Evolutionary conservation across 768 basidiomycete species (phyloP).

Genomic region (Sistotremastrum suecicum): DNA sequence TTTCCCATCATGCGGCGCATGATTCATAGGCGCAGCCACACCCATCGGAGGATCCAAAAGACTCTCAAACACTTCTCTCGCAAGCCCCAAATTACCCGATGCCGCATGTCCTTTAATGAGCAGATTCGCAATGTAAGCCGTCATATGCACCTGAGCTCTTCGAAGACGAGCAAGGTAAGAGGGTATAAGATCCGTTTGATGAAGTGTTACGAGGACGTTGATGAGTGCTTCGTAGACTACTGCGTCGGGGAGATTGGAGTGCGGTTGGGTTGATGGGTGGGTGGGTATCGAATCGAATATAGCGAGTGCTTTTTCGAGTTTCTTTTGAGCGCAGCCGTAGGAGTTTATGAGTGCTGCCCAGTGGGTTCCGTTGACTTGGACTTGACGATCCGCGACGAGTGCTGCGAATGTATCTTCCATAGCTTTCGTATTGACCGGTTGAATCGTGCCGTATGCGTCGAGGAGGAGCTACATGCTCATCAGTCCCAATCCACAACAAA

Average conservation of each 20-base stretch:
- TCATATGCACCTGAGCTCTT: conserved; percentile 61
- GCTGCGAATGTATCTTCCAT: conserved; percentile 60
- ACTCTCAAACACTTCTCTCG: conserved; percentile 66
- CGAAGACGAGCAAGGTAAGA: conserved; percentile 50
- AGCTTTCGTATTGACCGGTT: conserved; percentile 58
- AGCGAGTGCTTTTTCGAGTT: conserved; percentile 61
- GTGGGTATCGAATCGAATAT: conserved; percentile 63
- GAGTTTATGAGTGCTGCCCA: conserved; percentile 85
- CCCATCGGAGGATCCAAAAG: conserved; percentile 71
- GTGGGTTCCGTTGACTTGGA: conserved; percentile 44
- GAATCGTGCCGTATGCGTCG: conserved; percentile 76
- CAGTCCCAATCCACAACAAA: too few species aligned
- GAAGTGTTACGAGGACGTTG: conserved; percentile 70
- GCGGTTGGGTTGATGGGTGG: conserved; percentile 29
- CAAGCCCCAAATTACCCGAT: conserved; percentile 51
- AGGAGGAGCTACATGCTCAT: conserved; percentile 49
- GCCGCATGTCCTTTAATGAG: conserved; percentile 59
- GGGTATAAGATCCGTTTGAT: conserved; percentile 64
- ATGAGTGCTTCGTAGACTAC: conserved; percentile 84
- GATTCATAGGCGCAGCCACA: conserved; percentile 81
- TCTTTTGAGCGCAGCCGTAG: conserved; percentile 65
- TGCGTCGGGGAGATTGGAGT: conserved; percentile 47
- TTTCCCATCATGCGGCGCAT: conserved; percentile 46
- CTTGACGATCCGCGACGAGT: conserved; percentile 32
- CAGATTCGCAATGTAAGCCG: conserved; percentile 69